phyloP scores from a whole-genome alignment of 1,284 basidiomycete species.

The Trametes polyzona region DNA sequence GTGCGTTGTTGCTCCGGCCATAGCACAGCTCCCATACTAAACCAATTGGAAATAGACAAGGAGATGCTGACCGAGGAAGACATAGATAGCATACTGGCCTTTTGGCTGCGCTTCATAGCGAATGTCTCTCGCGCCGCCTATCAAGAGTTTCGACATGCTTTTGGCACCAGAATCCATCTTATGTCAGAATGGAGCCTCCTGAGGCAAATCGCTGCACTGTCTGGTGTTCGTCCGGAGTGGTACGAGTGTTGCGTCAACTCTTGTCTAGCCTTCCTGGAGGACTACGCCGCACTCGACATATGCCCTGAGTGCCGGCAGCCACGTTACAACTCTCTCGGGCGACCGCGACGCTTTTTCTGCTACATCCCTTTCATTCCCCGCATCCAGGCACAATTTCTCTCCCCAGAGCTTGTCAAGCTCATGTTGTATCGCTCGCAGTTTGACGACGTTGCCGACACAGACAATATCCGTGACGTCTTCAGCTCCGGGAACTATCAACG shows the following conservation, averaged over 20 bases:
- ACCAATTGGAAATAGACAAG: background rate
- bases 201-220: conserved; percentile 30
- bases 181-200: background rate
- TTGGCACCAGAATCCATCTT: background rate
- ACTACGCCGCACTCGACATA: conserved; percentile 21
- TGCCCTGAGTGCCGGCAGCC: conserved; percentile 40
- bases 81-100: background rate
- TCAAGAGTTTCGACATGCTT: background rate
- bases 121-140: background rate
- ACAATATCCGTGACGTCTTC: conserved; percentile 25
- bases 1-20: background rate
- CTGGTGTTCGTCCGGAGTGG: conserved; percentile 31
- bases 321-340: conserved; percentile 24
- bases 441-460: conserved; percentile 1
- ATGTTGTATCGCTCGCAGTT: conserved; percentile 27
- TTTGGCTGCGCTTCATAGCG: background rate
- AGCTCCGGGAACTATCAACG: conserved; percentile 19
- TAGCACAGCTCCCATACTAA: background rate
- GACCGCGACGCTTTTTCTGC: conserved; percentile 15
- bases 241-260: conserved; percentile 44
- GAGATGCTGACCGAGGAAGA: background rate
- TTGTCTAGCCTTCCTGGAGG: conserved; percentile 39
- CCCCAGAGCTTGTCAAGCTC: conserved; percentile 9
- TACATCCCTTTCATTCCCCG: conserved; percentile 24
- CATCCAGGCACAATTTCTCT: conserved; percentile 5